Evolutionary conservation across 192 early-diverging fungal species (phyloP).

Genomic region (Podila epigama): DNA sequence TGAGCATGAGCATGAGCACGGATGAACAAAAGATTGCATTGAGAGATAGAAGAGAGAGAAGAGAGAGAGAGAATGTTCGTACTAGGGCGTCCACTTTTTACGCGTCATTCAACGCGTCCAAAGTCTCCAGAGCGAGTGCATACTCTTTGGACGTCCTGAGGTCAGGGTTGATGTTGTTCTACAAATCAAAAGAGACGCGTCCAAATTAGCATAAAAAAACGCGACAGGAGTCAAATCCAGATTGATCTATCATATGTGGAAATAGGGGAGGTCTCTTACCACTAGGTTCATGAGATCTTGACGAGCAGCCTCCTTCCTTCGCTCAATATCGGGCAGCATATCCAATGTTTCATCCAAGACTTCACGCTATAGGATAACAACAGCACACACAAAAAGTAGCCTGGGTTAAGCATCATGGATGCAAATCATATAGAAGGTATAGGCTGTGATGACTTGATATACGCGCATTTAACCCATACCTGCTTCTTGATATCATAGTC

Average conservation of each 20-base stretch:
- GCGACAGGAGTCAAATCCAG: neutral
- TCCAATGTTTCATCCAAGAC: constrained; percentile 66
- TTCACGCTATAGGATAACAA: constrained; percentile 52
- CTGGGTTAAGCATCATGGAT: neutral
- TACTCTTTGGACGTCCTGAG: constrained; percentile 44
- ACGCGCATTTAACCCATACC: no score
- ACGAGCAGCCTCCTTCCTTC: constrained; percentile 54
- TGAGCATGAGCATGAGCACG: no score
- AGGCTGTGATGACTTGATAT: no score
- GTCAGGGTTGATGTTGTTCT: constrained; percentile 33
- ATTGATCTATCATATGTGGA: no score
- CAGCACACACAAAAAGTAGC: neutral
- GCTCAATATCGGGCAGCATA: constrained; percentile 68
- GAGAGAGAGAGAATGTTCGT: neutral
- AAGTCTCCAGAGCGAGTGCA: constrained; percentile 27
- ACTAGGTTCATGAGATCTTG: constrained; percentile 54
- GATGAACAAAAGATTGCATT: neutral
- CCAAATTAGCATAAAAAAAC: neutral
- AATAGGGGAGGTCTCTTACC: constrained; percentile 35
- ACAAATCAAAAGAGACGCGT: no score
- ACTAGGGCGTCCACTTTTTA: no score
- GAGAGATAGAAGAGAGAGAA: neutral
- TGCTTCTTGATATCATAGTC: constrained; percentile 67
- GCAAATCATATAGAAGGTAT: no score
- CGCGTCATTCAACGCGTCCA: constrained; percentile 21